Evolutionary conservation across 2,329 filamentous ascomycete species (phyloP).

Genomic region (Fusarium mangiferae): DNA sequence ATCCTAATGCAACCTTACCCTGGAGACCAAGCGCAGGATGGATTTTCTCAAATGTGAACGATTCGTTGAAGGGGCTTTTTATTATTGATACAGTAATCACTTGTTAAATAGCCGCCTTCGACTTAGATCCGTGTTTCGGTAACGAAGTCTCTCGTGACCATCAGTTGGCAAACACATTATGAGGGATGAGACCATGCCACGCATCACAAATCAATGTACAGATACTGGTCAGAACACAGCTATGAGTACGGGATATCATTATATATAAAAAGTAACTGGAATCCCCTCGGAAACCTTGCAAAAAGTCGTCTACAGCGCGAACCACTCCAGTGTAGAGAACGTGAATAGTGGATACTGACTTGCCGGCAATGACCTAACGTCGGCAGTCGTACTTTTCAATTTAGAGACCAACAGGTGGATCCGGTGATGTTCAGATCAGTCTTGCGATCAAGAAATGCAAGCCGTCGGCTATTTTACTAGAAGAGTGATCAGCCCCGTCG

Average conservation of each 20-base stretch:
- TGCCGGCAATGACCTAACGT: background rate
- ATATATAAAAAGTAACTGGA: background rate
- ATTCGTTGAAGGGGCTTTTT: background rate
- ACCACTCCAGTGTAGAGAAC: background rate
- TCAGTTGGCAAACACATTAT: background rate
- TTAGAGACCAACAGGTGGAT: conserved; percentile 3
- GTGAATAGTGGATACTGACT: background rate
- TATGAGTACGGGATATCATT: background rate
- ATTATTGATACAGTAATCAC: background rate
- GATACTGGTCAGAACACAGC: background rate
- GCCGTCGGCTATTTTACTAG: background rate
- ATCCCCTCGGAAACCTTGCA: background rate
- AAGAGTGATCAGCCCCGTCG: conserved; percentile 2
- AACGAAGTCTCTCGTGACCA: background rate
- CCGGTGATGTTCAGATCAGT: background rate
- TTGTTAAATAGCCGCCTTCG: background rate
- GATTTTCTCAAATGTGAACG: background rate
- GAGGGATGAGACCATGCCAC: background rate
- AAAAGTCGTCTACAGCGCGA: background rate
- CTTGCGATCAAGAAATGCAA: conserved; percentile 14
- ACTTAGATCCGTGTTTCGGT: background rate
- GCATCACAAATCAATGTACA: too few relatives aligned
- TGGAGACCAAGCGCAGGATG: background rate
- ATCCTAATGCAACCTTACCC: background rate
- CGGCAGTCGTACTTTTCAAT: background rate